phyloP scores from a whole-genome alignment of 208 protist species.

The Crithidia acanthocephali region DNA sequence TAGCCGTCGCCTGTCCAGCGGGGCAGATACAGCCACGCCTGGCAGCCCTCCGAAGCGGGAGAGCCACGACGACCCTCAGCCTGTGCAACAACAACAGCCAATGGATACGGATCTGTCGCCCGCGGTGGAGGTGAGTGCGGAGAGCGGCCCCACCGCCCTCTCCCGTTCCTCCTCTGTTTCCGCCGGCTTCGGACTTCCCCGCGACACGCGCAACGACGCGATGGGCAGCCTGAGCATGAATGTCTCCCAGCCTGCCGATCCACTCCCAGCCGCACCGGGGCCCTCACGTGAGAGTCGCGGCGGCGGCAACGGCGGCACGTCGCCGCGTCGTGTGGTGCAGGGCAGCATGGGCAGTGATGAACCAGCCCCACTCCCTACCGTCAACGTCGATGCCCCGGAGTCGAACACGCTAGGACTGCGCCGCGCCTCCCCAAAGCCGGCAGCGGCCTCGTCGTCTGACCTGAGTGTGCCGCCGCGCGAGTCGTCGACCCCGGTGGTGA shows the following conservation, averaged over 20 bases:
- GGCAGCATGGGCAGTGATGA: not conserved
- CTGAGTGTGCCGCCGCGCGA: not conserved
- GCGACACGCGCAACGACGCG: constrained; percentile 10
- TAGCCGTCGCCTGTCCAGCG: constrained; percentile 9
- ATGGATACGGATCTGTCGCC: not conserved
- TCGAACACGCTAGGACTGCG: constrained; percentile 28
- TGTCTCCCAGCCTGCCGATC: constrained; percentile 25
- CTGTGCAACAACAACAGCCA: not conserved
- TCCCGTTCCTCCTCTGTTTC: not conserved
- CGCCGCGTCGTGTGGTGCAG: not conserved
- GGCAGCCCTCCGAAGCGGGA: constrained; percentile 10
- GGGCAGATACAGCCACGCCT: constrained; percentile 19
- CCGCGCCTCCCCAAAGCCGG: constrained; percentile 1
- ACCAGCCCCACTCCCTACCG: constrained; percentile 23
- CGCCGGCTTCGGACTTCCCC: constrained; percentile 10
- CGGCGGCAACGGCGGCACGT: not conserved
- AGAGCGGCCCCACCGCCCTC: not conserved
- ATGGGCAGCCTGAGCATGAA: constrained; percentile 2
- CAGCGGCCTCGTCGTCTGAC: not conserved
- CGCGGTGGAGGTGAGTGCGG: not conserved
- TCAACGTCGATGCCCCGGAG: constrained; percentile 29
- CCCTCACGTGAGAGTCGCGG: not conserved
- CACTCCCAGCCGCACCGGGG: constrained; percentile 4
- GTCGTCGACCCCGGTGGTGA: constrained; percentile 2
- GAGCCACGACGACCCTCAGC: not conserved